Evolutionary conservation across 805 yeast genomes (phyloP).

Genomic region (Tetrapisispora nanseiensis): DNA sequence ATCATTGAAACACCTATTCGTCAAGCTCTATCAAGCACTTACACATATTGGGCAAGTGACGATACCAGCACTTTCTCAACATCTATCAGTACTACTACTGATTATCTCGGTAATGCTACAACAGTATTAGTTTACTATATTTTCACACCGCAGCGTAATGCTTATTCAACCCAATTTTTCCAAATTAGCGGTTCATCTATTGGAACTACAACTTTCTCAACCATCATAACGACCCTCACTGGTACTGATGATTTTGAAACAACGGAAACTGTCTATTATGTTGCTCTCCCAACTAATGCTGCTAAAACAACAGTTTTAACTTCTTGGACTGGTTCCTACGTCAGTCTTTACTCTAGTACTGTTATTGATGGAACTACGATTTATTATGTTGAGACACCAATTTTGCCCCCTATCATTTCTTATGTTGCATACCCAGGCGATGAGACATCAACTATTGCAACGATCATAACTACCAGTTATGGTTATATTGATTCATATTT

Average conservation of each 20-base stretch:
- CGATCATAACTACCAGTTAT: background rate
- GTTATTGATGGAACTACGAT: background rate
- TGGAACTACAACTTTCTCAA: slow-evolving; percentile 4
- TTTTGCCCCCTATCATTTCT: background rate
- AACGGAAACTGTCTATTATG: background rate
- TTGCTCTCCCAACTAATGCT: background rate
- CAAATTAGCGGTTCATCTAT: slow-evolving; percentile 4
- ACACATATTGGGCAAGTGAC: background rate
- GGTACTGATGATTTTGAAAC: slow-evolving; percentile 3
- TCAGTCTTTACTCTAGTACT: background rate
- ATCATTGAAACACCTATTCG: slow-evolving; percentile 1
- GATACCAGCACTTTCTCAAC: slow-evolving; percentile 5
- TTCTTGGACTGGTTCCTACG: slow-evolving; percentile 1
- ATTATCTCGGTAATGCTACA: slow-evolving; percentile 3
- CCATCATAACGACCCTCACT: slow-evolving; percentile 3
- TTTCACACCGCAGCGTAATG: background rate
- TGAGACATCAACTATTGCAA: background rate
- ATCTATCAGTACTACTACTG: slow-evolving; percentile 3
- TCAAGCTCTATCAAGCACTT: background rate
- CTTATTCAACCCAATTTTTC: slow-evolving; percentile 1
- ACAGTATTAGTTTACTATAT: background rate
- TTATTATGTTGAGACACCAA: background rate
- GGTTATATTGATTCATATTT: background rate
- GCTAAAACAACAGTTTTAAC: background rate
- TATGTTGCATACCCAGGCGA: slow-evolving; percentile 2